phyloP scores from a whole-genome alignment of 2,329 filamentous ascomycete genomes.

The Scedosporium aurantiacum region DNA sequence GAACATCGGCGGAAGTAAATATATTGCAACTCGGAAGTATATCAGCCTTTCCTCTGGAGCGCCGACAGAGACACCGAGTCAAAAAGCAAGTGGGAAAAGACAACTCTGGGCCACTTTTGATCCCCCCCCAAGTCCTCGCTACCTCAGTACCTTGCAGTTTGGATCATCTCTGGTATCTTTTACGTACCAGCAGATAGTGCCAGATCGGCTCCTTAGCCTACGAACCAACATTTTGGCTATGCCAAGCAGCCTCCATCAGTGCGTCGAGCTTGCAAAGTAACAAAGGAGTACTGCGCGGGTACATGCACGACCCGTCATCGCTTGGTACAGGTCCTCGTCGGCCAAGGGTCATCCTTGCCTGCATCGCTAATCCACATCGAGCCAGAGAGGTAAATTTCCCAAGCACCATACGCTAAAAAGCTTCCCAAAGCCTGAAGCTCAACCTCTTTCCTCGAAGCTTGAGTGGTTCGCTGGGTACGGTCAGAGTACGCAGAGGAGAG shows the following conservation, averaged over 20 bases:
- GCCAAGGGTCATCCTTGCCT: neutral
- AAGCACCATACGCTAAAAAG: neutral
- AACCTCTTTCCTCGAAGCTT: neutral
- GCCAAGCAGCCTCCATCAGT: neutral
- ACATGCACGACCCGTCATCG: neutral
- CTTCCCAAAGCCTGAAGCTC: neutral
- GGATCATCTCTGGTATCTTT: neutral
- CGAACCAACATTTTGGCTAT: neutral
- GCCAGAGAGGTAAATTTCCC: conserved; percentile 1
- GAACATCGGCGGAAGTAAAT: neutral
- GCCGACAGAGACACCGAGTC: neutral
- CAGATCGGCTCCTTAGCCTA: neutral
- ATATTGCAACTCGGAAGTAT: neutral
- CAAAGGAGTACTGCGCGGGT: neutral
- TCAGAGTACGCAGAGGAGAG: neutral
- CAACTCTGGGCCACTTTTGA: neutral
- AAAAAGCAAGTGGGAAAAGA: neutral
- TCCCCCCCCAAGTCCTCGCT: neutral
- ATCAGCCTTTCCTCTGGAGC: neutral
- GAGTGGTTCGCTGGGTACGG: neutral
- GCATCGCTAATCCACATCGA: neutral
- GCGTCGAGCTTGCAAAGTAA: neutral
- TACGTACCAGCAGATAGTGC: neutral
- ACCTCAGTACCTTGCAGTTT: neutral
- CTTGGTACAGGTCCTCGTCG: neutral